Conservation (phyloP, 495 filamentous ascomycete genomes). For the Aspergillus bridgeri region DNA sequence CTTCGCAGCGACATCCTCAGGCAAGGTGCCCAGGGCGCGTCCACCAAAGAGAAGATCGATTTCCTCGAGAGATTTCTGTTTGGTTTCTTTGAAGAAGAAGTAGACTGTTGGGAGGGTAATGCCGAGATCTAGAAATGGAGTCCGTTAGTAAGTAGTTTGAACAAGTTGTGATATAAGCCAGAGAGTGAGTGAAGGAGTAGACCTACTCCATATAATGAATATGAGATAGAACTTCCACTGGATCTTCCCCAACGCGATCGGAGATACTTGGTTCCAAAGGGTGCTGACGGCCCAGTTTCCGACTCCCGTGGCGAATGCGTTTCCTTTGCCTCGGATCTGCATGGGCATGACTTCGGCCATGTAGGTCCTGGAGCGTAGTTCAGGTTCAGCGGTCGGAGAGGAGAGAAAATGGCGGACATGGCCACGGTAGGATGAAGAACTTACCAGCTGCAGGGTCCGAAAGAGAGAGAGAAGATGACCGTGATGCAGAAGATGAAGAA, state of each 20-base stretch:
- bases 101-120: conserved; percentile 41
- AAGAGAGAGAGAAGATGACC: conserved; percentile 45
- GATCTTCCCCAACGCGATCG: conserved; percentile 42
- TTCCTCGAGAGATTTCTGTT: conserved; percentile 52
- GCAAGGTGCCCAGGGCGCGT: conserved; percentile 40
- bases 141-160: conserved; percentile 5
- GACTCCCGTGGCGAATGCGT: conserved; percentile 43
- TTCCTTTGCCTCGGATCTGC: conserved; percentile 48
- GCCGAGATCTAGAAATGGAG: conserved; percentile 30
- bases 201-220: conserved; percentile 41
- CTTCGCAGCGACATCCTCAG: conserved; percentile 32
- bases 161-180: too few species aligned
- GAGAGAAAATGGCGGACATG: neutral
- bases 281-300: conserved; percentile 51
- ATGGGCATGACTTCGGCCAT: conserved; percentile 51
- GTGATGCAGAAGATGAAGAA: conserved; percentile 50
- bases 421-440: conserved; percentile 1
- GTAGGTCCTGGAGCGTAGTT: conserved; percentile 31
- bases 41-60: conserved; percentile 55
- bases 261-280: conserved; percentile 49
- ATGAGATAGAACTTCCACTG: conserved; percentile 48
- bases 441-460: conserved; percentile 45
- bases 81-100: conserved; percentile 56
- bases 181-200: neutral
- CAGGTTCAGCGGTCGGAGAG: neutral